These are phyloP conservation scores for Nectriaceae sp. DNA, from an alignment of 2,329 filamentous ascomycete species.

Conservation along the genomic window DNA sequence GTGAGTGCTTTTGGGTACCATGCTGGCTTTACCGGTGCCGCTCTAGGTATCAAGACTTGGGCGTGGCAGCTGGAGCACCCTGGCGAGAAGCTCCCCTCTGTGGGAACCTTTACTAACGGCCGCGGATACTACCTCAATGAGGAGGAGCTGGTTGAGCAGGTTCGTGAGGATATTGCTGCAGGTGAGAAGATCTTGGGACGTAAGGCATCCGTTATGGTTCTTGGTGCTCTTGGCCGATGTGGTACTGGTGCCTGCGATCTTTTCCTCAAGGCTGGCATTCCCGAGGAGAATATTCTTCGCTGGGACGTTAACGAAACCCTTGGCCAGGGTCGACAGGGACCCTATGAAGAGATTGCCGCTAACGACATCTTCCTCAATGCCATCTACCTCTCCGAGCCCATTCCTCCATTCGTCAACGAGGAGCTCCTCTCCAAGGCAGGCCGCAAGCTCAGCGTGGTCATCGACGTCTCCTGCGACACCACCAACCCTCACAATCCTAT, in stretches of 20 bases:
- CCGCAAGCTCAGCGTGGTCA: slow-evolving; percentile 77
- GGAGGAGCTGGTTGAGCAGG: slow-evolving; percentile 47
- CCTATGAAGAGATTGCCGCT: slow-evolving; percentile 77
- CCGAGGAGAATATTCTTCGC: slow-evolving; percentile 47
- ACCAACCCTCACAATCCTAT: slow-evolving; percentile 71
- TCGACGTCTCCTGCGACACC: slow-evolving; percentile 77
- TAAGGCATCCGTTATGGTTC: slow-evolving; percentile 78
- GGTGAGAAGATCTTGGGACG: slow-evolving; percentile 70
- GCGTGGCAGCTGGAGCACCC: slow-evolving; percentile 77
- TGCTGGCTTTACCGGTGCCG: slow-evolving; percentile 75
- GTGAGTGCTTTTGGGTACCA: slow-evolving; percentile 65
- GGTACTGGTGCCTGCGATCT: slow-evolving; percentile 83
- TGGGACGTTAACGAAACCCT: slow-evolving; percentile 79
- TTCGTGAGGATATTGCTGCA: slow-evolving; percentile 52
- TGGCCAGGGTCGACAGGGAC: slow-evolving; percentile 58
- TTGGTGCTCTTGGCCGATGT: slow-evolving; percentile 83
- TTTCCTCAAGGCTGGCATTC: slow-evolving; percentile 67
- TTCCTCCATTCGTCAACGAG: slow-evolving; percentile 78
- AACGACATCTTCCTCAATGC: slow-evolving; percentile 77
- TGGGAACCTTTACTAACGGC: slow-evolving; percentile 34
- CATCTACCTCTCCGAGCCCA: slow-evolving; percentile 74
- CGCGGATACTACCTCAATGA: slow-evolving; percentile 75
- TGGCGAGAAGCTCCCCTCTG: slow-evolving; percentile 62
- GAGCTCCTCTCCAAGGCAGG: slow-evolving; percentile 63
- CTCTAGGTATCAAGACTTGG: slow-evolving; percentile 79